Evolutionary conservation across 257 asterid genomes (phyloP).

Genomic region (Thymus quinquecostatus): DNA sequence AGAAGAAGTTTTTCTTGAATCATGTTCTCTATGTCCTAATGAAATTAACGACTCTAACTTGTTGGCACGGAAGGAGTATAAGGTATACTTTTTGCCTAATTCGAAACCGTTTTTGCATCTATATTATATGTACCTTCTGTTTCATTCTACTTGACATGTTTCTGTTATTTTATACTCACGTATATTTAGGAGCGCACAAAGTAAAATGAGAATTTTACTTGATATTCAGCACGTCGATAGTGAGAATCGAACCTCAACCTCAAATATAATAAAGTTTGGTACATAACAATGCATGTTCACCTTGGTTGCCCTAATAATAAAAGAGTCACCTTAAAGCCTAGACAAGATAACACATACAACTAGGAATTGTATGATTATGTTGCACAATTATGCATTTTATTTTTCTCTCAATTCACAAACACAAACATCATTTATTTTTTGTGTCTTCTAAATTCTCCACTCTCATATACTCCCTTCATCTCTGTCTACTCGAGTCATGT

Average conservation of each 20-base stretch:
- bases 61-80: no score
- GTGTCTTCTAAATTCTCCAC: conserved; percentile 20
- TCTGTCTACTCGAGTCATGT: no score
- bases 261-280: not conserved
- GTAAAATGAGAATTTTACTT: no score
- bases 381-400: not conserved
- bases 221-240: no score
- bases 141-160: conserved; percentile 1
- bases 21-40: no score
- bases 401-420: not conserved
- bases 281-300: not conserved
- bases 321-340: conserved; percentile 22
- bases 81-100: no score
- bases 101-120: no score
- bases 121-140: not conserved
- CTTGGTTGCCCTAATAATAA: not conserved
- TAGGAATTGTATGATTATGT: conserved; percentile 30
- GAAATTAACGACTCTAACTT: no score
- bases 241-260: no score
- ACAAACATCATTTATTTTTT: conserved; percentile 23
- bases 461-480: not conserved
- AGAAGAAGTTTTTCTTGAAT: no score
- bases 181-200: no score
- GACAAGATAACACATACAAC: conserved; percentile 32
- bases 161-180: no score